Percentiles rank a stretch among this genome's conserved stretches.
Conservation (phyloP, 352 stramenopile genomes). For the Pythium dissimile region DNA sequence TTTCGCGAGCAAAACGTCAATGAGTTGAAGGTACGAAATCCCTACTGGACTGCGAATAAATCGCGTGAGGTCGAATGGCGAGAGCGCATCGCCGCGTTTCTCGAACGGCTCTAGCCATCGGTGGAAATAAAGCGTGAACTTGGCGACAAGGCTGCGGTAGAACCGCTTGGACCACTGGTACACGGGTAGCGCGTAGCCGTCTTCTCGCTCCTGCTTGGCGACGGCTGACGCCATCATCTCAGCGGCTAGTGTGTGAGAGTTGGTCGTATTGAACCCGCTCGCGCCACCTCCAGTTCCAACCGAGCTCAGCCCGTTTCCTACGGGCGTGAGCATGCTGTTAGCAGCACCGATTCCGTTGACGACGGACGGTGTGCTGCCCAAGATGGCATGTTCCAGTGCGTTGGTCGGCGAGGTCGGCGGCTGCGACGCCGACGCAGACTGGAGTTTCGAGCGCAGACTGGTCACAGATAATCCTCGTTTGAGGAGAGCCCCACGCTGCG, state of each 20-base stretch:
- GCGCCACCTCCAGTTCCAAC: conserved; percentile 22
- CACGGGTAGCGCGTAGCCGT: conserved; percentile 74
- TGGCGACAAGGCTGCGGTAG: conserved; percentile 79
- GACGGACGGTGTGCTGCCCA: conserved; percentile 35
- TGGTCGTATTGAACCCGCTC: conserved; percentile 37
- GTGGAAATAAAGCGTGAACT: conserved; percentile 83
- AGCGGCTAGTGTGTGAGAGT: conserved; percentile 40
- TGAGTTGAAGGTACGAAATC: conserved; percentile 80
- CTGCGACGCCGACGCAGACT: conserved; percentile 28
- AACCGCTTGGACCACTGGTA: conserved; percentile 83
- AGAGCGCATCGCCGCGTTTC: conserved; percentile 46
- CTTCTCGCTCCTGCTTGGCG: conserved; percentile 69
- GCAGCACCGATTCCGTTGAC: conserved; percentile 7
- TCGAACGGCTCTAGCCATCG: conserved; percentile 72
- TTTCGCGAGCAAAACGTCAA: conserved; percentile 74
- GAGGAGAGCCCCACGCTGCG: conserved; percentile 56
- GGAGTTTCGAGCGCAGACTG: conserved; percentile 23
- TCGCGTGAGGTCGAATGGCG: conserved; percentile 61
- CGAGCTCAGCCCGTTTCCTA: conserved; percentile 20
- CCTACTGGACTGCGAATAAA: conserved; percentile 73
- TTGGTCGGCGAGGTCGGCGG: conserved; percentile 38
- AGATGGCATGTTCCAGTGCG: conserved; percentile 65
- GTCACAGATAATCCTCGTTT: conserved; percentile 38
- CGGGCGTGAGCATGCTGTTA: conserved; percentile 19
- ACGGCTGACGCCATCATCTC: conserved; percentile 81